Percentiles rank a stretch among this genome's conserved stretches.
Conservation (phyloP, 1,284 basidiomycete species). For the Kwoniella shivajii region DNA sequence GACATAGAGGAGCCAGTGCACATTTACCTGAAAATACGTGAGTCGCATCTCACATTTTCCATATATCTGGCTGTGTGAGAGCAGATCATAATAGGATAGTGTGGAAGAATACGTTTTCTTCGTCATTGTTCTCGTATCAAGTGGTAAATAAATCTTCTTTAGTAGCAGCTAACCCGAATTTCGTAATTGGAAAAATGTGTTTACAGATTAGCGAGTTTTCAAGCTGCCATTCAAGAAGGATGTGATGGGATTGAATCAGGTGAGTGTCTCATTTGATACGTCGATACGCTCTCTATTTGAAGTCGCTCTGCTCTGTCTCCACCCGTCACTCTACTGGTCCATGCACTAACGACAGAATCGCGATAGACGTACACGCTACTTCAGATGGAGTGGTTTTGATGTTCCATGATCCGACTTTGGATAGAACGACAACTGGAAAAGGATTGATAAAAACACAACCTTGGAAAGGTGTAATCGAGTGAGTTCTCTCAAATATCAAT, state of each 20-base stretch:
- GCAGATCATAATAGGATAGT: slow-evolving; percentile 7
- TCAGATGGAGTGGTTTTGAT: slow-evolving; percentile 87
- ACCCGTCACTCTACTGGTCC: too few species aligned
- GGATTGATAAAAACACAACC: slow-evolving; percentile 58
- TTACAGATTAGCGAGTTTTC: slow-evolving; percentile 80
- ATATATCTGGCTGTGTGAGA: slow-evolving; percentile 7
- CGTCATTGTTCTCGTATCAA: too few species aligned
- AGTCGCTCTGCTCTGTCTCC: too few species aligned
- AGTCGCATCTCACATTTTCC: slow-evolving; percentile 22
- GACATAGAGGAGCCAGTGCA: slow-evolving; percentile 82
- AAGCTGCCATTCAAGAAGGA: slow-evolving; percentile 87
- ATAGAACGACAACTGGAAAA: slow-evolving; percentile 61
- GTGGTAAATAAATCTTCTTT: too few species aligned
- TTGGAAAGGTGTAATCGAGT: slow-evolving; percentile 54
- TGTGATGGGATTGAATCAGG: slow-evolving; percentile 89
- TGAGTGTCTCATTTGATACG: slow-evolving; percentile 19
- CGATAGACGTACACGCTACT: slow-evolving; percentile 95
- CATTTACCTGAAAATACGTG: slow-evolving; percentile 54
- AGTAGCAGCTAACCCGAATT: background rate
- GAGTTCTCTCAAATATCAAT: too few species aligned
- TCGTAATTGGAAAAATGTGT: background rate
- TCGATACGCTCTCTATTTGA: too few species aligned
- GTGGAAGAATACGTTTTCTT: slow-evolving; percentile 8
- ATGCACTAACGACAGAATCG: too few species aligned
- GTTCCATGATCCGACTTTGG: slow-evolving; percentile 85